Evolutionary conservation across 1,139 yeast genomes (phyloP), one percentile per base, ranked within the genome.

Genomic region (Hyphopichia khmerensis): DNA sequence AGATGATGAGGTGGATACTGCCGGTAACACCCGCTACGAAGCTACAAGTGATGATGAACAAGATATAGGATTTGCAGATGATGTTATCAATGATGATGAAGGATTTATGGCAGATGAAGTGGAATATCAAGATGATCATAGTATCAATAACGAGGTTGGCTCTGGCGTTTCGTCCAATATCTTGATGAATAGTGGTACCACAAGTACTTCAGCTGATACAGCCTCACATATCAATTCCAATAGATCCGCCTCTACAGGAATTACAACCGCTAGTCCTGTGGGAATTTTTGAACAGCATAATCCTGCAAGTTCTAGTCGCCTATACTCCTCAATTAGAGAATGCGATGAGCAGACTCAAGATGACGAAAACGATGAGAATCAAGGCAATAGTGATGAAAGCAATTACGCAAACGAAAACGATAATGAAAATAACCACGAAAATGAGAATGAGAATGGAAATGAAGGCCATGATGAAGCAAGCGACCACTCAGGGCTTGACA

Each of bases 91-190:
- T 33, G 71, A 62, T 35, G 71, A 66, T 45, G 70, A 64, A 43
- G 76, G 75, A 21, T 70, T 77, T 48, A 79, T 79, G 83, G 84
- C 82, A 1, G 77, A 72, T 38, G 79, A 74, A 24, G 84, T 78
- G 35, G 84, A 79, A 51, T 78, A 78, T 49, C 83, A 79, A 50
- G 67, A 70, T 39, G 82, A 78, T 50, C 82, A 77, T 47, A 72
- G 76, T 38, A 60, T 73, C 7, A 48, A 48, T 34, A 33, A 44
- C 9, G 59, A 46, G 11, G 37, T 53, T 3, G 53, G 53, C 18
- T 45, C 49, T 26, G 46, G 23, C 8, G 23, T 17, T 8, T 16
- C 47, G 10, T 43, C 50, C 4, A 46, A 48, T 32, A 50, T 58
- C 46, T 44, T 59, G 41, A 51, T 57, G 24, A 54, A 52, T 35